These are phyloP conservation scores for Dichotomopilus funicola DNA, from an alignment of 2,329 filamentous ascomycete species.

Conservation along the genomic window DNA sequence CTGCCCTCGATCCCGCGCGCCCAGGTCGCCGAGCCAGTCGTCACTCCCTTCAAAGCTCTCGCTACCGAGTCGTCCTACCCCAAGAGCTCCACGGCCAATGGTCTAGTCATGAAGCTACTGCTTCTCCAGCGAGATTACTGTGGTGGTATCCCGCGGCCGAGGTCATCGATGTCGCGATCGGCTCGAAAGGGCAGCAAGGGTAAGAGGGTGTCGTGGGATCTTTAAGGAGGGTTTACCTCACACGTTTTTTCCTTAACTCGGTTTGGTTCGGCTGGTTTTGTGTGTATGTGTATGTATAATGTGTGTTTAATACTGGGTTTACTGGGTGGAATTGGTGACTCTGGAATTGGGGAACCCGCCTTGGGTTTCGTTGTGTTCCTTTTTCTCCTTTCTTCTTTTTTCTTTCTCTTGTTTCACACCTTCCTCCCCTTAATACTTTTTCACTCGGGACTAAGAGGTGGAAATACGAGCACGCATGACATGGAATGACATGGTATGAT, in stretches of 20 bases:
- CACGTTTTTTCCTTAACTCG: too few relatives aligned
- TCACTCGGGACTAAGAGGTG: background rate
- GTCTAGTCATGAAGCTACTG: background rate
- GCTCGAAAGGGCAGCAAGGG: background rate
- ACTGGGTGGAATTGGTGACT: too few relatives aligned
- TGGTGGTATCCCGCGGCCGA: background rate
- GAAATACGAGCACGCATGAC: too few relatives aligned
- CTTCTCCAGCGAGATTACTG: background rate
- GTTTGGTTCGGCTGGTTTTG: too few relatives aligned
- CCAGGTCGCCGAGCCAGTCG: too few relatives aligned
- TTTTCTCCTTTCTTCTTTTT: background rate
- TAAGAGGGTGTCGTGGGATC: constrained; percentile 1
- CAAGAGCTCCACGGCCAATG: background rate
- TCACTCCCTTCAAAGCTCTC: too few relatives aligned
- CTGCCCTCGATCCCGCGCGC: too few relatives aligned
- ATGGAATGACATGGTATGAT: too few relatives aligned
- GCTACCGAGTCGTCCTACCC: too few relatives aligned
- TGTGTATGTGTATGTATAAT: too few relatives aligned
- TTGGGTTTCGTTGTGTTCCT: background rate
- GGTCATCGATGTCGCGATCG: background rate
- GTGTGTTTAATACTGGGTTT: too few relatives aligned
- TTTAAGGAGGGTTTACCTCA: constrained; percentile 1
- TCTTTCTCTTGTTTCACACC: background rate
- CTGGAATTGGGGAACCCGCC: too few relatives aligned
- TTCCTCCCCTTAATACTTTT: background rate